Conservation (phyloP, 345 rosid species). For the Linum usitatissimum region DNA sequence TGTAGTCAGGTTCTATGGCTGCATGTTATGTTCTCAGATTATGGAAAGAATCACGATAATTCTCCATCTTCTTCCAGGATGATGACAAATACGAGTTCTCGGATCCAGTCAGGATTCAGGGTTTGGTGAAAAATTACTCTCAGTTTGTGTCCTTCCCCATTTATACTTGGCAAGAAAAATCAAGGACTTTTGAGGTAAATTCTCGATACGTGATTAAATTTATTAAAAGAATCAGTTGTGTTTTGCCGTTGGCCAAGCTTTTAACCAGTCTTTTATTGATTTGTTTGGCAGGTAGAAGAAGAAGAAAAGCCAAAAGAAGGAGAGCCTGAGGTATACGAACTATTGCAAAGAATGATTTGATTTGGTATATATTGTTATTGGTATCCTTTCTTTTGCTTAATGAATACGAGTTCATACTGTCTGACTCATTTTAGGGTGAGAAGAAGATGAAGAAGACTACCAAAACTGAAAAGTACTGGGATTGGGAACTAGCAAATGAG, state of each 20-base stretch:
- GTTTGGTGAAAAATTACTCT: conserved; percentile 87
- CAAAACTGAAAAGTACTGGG: conserved; percentile 95
- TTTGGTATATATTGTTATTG: background rate
- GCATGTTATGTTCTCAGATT: no score
- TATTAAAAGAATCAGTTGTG: background rate
- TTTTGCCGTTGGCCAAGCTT: background rate
- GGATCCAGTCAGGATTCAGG: conserved; percentile 64
- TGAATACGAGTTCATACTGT: conserved; percentile 10
- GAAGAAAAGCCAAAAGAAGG: conserved; percentile 81
- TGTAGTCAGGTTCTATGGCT: no score
- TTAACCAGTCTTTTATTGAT: conserved; percentile 4
- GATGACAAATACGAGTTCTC: conserved; percentile 92
- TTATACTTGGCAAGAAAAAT: conserved; percentile 89
- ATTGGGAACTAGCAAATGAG: conserved; percentile 92
- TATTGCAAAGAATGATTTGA: conserved; percentile 62
- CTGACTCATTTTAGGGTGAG: conserved; percentile 45
- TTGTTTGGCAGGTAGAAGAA: conserved; percentile 66
- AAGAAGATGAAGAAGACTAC: conserved; percentile 70
- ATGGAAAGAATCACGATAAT: background rate
- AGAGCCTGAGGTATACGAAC: conserved; percentile 22
- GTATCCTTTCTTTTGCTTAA: background rate
- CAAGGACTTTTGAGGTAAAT: conserved; percentile 80
- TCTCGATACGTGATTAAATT: background rate
- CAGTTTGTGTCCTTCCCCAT: conserved; percentile 97
- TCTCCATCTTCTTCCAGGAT: conserved; percentile 32